Evolutionary conservation across 495 filamentous ascomycete genomes (phyloP).

Genomic region (Apiosordaria backusii): DNA sequence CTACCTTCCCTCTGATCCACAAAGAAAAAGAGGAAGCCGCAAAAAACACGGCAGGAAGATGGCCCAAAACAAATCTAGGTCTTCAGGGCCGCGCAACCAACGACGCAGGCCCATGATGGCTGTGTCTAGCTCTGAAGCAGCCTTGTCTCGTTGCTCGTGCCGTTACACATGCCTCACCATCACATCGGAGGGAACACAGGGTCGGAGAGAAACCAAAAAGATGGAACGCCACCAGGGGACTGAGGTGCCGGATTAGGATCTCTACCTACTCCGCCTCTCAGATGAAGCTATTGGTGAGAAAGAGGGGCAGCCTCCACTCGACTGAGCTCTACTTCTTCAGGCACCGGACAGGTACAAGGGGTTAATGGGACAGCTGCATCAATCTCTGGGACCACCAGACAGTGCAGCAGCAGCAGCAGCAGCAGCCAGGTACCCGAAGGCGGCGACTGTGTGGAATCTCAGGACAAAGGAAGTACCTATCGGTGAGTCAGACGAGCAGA

Average conservation of each 20-base stretch:
- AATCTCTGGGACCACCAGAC: slow-evolving; percentile 6
- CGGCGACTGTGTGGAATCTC: background rate
- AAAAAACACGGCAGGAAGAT: background rate
- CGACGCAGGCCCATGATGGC: background rate
- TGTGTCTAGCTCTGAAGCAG: slow-evolving; percentile 10
- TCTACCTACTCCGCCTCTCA: no score
- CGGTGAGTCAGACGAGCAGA: slow-evolving; percentile 21
- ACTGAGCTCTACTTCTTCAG: slow-evolving; percentile 11
- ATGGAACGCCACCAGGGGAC: background rate
- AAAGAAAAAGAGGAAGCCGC: background rate
- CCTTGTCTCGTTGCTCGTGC: background rate
- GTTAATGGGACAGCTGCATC: no score
- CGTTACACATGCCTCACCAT: slow-evolving; percentile 1
- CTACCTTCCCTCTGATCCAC: background rate
- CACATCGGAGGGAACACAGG: background rate
- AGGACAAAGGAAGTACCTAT: background rate
- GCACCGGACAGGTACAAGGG: slow-evolving; percentile 17
- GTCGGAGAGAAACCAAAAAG: background rate
- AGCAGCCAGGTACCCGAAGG: slow-evolving; percentile 21
- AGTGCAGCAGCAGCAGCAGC: background rate
- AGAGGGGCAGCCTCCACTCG: background rate
- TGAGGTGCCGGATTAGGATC: background rate
- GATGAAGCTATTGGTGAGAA: background rate
- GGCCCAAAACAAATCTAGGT: background rate
- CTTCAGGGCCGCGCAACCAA: background rate